Evolutionary conservation across 1,139 yeast genomes (phyloP).

Genomic region (Maudiozyma humilis): DNA sequence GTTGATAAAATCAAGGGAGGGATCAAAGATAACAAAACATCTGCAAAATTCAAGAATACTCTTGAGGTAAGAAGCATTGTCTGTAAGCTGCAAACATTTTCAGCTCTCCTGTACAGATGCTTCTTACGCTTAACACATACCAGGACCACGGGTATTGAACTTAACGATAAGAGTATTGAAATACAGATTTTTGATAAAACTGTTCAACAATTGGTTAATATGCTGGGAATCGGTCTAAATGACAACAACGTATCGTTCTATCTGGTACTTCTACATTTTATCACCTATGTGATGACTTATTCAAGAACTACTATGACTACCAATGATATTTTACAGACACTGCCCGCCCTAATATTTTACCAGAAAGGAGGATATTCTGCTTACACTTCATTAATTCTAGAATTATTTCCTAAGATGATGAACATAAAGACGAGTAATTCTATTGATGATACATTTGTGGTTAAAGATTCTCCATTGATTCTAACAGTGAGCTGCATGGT

Average conservation of each 20-base stretch:
- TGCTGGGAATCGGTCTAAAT: conserved; percentile 18
- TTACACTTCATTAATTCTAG: conserved; percentile 19
- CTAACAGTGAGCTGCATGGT: conserved; percentile 37
- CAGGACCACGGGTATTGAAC: conserved; percentile 18
- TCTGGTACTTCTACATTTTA: conserved; percentile 24
- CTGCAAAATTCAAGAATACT: conserved; percentile 54
- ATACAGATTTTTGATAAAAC: conserved; percentile 25
- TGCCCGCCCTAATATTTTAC: conserved; percentile 41
- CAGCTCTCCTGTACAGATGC: conserved; percentile 33
- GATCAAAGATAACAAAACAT: conserved; percentile 37
- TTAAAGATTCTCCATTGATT: conserved; percentile 35
- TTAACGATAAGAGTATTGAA: conserved; percentile 20
- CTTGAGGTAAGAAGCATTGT: conserved; percentile 46
- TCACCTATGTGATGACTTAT: conserved; percentile 28
- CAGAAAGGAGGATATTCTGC: conserved; percentile 39
- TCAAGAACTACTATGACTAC: conserved; percentile 25
- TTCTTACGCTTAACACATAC: conserved; percentile 26
- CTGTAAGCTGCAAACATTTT: conserved; percentile 44
- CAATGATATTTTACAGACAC: conserved; percentile 33
- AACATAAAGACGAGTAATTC: conserved; percentile 31
- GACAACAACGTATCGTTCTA: conserved; percentile 27
- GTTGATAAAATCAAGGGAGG: conserved; percentile 27
- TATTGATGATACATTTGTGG: conserved; percentile 33
- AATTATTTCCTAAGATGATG: conserved; percentile 17
- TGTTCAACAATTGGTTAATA: conserved; percentile 17